Base-by-base conservation (phyloP, 2,329 filamentous ascomycete species). In the Scedosporium minutisporum region DNA sequence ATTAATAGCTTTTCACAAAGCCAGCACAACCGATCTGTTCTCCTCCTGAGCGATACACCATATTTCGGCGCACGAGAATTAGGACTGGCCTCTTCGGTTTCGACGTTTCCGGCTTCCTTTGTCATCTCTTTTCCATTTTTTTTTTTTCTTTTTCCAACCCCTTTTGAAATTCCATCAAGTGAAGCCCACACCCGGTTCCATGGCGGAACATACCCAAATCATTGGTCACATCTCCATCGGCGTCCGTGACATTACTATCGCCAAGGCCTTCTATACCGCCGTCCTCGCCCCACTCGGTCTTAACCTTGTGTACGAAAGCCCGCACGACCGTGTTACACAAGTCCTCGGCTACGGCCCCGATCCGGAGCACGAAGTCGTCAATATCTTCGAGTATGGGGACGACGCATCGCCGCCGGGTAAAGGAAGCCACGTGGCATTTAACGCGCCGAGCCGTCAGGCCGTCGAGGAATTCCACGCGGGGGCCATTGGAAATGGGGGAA, bases 371-470 rank as follows among this genome's bases (percentile, higher is more conserved):
- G 71, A 73, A 61, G 42, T 70, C 6, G 42, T 72, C 51, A 72
- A 71, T 63, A 63, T 73, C 42, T 73, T 72, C 58, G 70, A 71
- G 64, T 65, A 69, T 33, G 65, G 65, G 25, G 58, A 65, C 5
- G 64, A 66, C 2, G 67, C 67, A 3, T 63, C 64, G 2, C 58
- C 69, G 1, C 70, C 71, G 0, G 71, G 70, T 10, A 63, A 62
- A 1, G 73, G 73, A 0, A 69, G 66, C 38, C 73, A 74, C 63
- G 62, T 75, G 29, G 73, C 72, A 3, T 71, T 75, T 64, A 71
- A 72, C 61, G 70, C 72, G 18, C 69, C 70, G 3, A 69, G 63
- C 16, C 65, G 71, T 2, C 51, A 66, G 44, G 67, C 69, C 3
- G 72, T 74, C 12, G 65, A 66, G 16, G 65, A 68, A 42, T 75